These are phyloP conservation scores for Aspergillus pseudoviridinutans DNA, from an alignment of 2,329 filamentous ascomycete genomes.

Conservation along the genomic window DNA sequence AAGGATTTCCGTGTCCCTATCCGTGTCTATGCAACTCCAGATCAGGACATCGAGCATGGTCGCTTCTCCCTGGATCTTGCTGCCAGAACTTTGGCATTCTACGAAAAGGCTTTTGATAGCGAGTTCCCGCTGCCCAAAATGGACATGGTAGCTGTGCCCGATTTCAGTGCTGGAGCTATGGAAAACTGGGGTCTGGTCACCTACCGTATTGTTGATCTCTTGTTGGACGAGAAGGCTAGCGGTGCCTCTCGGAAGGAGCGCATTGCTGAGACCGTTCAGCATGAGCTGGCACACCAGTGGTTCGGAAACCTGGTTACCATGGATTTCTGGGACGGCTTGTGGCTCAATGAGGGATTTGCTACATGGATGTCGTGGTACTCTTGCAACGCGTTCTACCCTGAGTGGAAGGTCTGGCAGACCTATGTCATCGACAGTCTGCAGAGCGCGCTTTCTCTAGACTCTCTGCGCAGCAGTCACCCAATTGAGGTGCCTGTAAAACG, in stretches of 20 bases:
- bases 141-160: constrained; percentile 94
- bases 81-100: constrained; percentile 85
- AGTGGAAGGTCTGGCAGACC: constrained; percentile 97
- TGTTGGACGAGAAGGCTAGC: constrained; percentile 88
- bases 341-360: constrained; percentile 91
- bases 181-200: constrained; percentile 98
- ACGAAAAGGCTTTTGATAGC: constrained; percentile 89
- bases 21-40: constrained; percentile 87
- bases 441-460: constrained; percentile 81
- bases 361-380: constrained; percentile 94
- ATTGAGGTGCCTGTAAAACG: constrained; percentile 96
- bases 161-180: constrained; percentile 95
- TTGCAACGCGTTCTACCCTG: constrained; percentile 90
- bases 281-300: constrained; percentile 97
- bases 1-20: constrained; percentile 88
- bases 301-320: constrained; percentile 97
- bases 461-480: constrained; percentile 88
- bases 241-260: constrained; percentile 87
- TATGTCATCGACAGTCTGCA: constrained; percentile 93
- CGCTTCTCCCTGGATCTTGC: constrained; percentile 87
- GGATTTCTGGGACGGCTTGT: constrained; percentile 97
- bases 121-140: constrained; percentile 87
- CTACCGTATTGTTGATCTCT: constrained; percentile 85
- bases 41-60: constrained; percentile 85
- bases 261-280: constrained; percentile 92